phyloP scores from a whole-genome alignment of 2,329 filamentous ascomycete genomes.

The Hypoxylon sp. region DNA sequence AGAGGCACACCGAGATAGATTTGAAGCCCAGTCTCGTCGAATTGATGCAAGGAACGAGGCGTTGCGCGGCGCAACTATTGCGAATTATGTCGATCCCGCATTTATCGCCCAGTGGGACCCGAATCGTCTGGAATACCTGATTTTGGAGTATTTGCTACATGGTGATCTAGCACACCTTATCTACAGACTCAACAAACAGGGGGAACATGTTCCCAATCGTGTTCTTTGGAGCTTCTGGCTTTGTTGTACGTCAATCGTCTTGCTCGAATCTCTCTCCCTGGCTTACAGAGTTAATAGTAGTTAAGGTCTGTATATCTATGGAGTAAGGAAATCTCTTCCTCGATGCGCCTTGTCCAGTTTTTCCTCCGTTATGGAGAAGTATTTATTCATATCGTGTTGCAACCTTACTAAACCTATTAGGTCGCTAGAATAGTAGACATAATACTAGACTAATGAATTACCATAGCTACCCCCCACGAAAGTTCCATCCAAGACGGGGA shows the following conservation, averaged over 20 bases:
- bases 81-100: too few relatives aligned
- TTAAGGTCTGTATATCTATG: constrained; percentile 46
- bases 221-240: constrained; percentile 49
- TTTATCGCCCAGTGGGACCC: neutral
- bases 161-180: constrained; percentile 40
- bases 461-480: constrained; percentile 46
- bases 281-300: constrained; percentile 37
- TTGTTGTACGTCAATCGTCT: constrained; percentile 41
- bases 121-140: constrained; percentile 31
- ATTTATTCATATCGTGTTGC: neutral
- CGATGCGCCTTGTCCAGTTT: too few relatives aligned
- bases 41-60: too few relatives aligned
- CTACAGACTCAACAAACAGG: constrained; percentile 5
- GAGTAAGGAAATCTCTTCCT: constrained; percentile 30
- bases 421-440: neutral
- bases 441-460: constrained; percentile 26
- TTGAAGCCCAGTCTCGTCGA: neutral
- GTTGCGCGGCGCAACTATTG: too few relatives aligned
- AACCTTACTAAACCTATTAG: neutral
- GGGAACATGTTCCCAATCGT: constrained; percentile 9
- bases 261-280: neutral
- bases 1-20: constrained; percentile 6
- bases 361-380: too few relatives aligned
- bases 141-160: constrained; percentile 39
- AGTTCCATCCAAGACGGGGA: constrained; percentile 45